These are phyloP conservation scores for Spergularia bocconei DNA, from an alignment of 148 eudicot species.

Conservation along the genomic window DNA sequence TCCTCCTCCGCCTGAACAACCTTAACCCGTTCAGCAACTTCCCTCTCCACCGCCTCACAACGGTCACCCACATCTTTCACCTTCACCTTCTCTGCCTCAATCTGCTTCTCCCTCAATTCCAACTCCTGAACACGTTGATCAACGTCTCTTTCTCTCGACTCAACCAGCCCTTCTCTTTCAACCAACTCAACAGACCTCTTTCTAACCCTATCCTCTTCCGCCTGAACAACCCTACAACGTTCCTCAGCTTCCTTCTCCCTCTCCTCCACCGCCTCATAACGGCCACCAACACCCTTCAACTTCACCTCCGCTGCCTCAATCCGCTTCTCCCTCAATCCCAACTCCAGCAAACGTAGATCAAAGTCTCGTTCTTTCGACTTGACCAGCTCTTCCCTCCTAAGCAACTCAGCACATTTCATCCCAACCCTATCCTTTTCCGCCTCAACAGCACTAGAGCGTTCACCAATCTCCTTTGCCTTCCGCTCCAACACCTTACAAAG, in stretches of 20 bases:
- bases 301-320: background rate
- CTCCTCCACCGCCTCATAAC: too few relatives aligned
- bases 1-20: background rate
- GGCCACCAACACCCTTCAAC: too few relatives aligned
- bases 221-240: background rate
- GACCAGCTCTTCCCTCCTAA: background rate
- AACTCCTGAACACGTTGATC: background rate
- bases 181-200: background rate
- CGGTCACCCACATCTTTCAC: too few relatives aligned
- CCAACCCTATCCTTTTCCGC: background rate
- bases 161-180: background rate
- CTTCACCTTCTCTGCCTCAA: background rate
- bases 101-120: background rate
- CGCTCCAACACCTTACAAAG: too few relatives aligned
- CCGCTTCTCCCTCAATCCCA: background rate
- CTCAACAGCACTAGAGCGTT: slow-evolving; percentile 2
- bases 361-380: background rate
- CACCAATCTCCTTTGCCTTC: background rate
- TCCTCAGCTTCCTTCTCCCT: background rate
- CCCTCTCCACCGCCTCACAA: background rate
- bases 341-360: background rate
- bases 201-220: background rate
- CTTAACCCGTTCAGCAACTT: background rate
- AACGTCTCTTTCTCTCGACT: background rate
- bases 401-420: background rate